Evolutionary conservation across 257 asterid genomes (phyloP).

Genomic region (Lithospermum erythrorhizon): DNA sequence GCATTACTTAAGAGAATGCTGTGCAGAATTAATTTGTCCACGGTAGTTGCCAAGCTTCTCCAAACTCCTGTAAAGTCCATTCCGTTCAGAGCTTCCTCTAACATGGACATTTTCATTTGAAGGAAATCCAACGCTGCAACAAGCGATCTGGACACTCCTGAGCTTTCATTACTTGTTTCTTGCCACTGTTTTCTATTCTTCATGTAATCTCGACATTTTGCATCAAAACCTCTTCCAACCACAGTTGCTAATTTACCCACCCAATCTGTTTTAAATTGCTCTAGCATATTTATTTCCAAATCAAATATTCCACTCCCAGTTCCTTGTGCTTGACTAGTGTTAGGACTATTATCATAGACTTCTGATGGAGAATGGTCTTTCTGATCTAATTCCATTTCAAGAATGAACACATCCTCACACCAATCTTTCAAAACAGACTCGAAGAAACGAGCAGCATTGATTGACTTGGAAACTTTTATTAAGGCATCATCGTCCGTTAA

Average conservation of each 20-base stretch:
- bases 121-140: conserved; percentile 72
- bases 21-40: conserved; percentile 48
- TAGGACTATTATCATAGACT: conserved; percentile 11
- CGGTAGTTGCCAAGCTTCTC: conserved; percentile 70
- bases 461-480: conserved; percentile 63
- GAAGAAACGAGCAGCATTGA: conserved; percentile 55
- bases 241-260: conserved; percentile 74
- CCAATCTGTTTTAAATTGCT: conserved; percentile 66
- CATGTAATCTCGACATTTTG: conserved; percentile 61
- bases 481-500: conserved; percentile 65
- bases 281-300: conserved; percentile 46
- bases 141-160: conserved; percentile 45
- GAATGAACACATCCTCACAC: conserved; percentile 75
- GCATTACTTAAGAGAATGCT: conserved; percentile 45
- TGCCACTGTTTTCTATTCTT: conserved; percentile 90
- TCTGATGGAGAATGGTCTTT: conserved; percentile 20
- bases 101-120: conserved; percentile 52
- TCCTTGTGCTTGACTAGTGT: conserved; percentile 17
- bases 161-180: conserved; percentile 57
- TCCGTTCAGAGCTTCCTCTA: conserved; percentile 55
- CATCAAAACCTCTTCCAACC: conserved; percentile 73
- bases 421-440: conserved; percentile 50
- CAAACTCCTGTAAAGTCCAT: conserved; percentile 63
- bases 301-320: conserved; percentile 32
- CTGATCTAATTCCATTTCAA: conserved; percentile 56